Conservation (phyloP, 441 rosid species). For the Erodium moschatum region DNA sequence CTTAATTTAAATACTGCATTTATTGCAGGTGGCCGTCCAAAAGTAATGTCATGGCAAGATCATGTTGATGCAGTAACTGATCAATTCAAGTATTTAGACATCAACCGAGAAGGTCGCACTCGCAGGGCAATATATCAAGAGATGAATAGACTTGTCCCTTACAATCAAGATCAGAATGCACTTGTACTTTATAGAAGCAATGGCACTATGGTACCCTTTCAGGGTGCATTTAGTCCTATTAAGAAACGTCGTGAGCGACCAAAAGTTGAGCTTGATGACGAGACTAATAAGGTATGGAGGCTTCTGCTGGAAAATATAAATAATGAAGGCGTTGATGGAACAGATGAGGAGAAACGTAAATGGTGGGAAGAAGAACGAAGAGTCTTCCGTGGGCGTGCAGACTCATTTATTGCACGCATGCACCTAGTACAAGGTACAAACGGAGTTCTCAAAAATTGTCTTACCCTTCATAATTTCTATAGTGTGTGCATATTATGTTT, state of each 20-base stretch:
- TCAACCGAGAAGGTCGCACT: conserved; percentile 31
- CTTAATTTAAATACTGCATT: conserved; percentile 18
- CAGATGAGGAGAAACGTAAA: conserved; percentile 32
- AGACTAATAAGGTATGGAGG: conserved; percentile 81
- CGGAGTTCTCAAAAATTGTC: conserved; percentile 3
- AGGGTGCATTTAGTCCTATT: conserved; percentile 20
- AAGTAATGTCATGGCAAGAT: conserved; percentile 32
- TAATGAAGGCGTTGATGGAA: conserved; percentile 42
- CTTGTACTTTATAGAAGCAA: conserved; percentile 46
- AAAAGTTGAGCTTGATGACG: conserved; percentile 80
- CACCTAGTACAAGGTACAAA: conserved; percentile 87
- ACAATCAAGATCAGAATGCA: conserved; percentile 38
- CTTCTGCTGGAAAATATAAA: conserved; percentile 68
- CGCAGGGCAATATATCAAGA: conserved; percentile 21
- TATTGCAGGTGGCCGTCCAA: conserved; percentile 43
- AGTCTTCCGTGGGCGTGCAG: conserved; percentile 72
- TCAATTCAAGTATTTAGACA: conserved; percentile 32
- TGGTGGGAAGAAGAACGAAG: conserved; percentile 92
- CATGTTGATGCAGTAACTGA: conserved; percentile 34
- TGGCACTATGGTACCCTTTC: conserved; percentile 45
- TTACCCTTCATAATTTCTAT: conserved; percentile 15
- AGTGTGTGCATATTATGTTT: conserved; percentile 16
- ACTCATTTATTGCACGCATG: conserved; percentile 92
- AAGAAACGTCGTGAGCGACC: conserved; percentile 67
- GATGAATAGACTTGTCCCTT: conserved; percentile 48